Conservation (phyloP, 2,329 filamentous ascomycete genomes). For the Keithomyces neogunnii region DNA sequence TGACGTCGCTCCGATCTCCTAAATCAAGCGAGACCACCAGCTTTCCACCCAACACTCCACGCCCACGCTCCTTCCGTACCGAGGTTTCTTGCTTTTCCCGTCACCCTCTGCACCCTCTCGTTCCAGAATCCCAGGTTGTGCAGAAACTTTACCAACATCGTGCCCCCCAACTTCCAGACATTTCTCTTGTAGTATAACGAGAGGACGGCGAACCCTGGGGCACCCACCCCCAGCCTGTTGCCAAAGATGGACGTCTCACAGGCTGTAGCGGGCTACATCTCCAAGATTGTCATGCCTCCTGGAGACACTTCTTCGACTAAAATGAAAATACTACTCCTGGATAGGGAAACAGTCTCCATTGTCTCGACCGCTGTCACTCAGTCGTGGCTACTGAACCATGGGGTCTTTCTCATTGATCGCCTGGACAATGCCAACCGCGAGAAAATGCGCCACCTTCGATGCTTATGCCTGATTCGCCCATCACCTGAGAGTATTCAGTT, state of each 20-base stretch:
- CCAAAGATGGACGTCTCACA: slow-evolving; percentile 80
- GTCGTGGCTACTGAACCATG: slow-evolving; percentile 87
- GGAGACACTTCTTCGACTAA: slow-evolving; percentile 74
- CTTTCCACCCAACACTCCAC: no score
- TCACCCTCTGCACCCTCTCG: no score
- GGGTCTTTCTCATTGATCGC: slow-evolving; percentile 95
- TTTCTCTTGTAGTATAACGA: background rate
- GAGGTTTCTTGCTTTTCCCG: no score
- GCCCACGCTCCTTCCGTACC: no score
- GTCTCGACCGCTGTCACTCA: slow-evolving; percentile 94
- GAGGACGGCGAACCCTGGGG: background rate
- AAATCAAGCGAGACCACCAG: no score
- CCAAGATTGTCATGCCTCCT: slow-evolving; percentile 73
- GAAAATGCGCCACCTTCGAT: slow-evolving; percentile 96
- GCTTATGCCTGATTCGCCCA: slow-evolving; percentile 85
- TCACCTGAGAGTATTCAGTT: slow-evolving; percentile 88
- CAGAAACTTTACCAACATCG: no score
- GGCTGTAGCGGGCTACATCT: slow-evolving; percentile 88
- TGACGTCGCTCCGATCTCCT: background rate
- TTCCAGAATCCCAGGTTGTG: no score
- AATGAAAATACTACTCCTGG: slow-evolving; percentile 96
- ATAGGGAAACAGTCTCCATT: slow-evolving; percentile 88
- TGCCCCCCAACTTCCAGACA: background rate
- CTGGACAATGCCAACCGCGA: slow-evolving; percentile 83
- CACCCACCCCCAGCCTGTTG: background rate